A percentile compares a stretch with the other conserved stretches of the same genome.
phyloP scores from a whole-genome alignment of 2,329 filamentous ascomycete species.

The Bretziella fagacearum region DNA sequence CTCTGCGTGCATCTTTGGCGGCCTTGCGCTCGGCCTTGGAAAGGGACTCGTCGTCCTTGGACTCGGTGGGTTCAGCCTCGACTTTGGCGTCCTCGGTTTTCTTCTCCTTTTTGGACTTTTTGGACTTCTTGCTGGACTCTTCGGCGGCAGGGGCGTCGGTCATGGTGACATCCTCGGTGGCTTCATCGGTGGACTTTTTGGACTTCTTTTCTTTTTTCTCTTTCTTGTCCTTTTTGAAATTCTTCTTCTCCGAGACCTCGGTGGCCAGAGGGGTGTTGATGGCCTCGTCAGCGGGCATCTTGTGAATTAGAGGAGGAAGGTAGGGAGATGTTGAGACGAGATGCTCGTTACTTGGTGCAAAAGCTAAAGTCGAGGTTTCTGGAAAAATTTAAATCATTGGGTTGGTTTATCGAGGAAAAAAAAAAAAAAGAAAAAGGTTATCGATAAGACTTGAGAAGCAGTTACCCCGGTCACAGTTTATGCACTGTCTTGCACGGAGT shows the following conservation, averaged over 20 bases:
- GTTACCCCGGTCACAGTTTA: neutral
- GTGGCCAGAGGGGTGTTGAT: conserved; percentile 14
- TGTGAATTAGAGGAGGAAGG: neutral
- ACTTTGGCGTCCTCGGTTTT: conserved; percentile 18
- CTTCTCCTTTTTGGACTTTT: conserved; percentile 23
- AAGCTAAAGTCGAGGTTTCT: neutral
- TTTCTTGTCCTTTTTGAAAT: conserved; percentile 16
- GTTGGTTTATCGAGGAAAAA: neutral
- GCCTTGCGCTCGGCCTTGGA: conserved; percentile 17
- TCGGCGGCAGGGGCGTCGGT: conserved; percentile 4
- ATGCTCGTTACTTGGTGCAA: neutral
- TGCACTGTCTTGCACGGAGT: neutral
- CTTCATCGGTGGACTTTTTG: conserved; percentile 6
- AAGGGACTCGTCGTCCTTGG: conserved; percentile 17
- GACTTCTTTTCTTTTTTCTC: conserved; percentile 19
- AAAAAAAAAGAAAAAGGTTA: neutral
- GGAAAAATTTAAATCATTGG: conserved; percentile 3
- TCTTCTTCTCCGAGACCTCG: conserved; percentile 19
- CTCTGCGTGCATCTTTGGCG: conserved; percentile 19
- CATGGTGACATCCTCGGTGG: conserved; percentile 11
- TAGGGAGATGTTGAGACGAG: neutral
- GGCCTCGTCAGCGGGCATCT: conserved; percentile 10
- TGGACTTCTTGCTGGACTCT: conserved; percentile 20
- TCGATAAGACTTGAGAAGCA: neutral
- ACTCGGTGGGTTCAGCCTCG: conserved; percentile 14